Base-by-base conservation (phyloP, 2,329 filamentous ascomycete species). In the Metarhizium robertsii region DNA sequence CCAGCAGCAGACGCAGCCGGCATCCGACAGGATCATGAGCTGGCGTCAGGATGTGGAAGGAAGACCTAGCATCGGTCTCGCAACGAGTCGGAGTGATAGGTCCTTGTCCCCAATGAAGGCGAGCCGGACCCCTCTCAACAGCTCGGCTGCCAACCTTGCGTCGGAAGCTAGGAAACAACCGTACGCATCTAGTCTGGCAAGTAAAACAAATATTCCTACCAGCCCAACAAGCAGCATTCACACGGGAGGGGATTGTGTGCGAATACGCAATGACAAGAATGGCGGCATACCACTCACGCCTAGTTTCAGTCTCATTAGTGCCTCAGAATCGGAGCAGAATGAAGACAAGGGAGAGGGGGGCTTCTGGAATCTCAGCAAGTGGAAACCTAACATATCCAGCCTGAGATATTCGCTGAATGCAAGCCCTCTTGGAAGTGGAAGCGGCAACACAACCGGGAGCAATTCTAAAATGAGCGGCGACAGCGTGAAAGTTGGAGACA, bases 21-120 rank as follows among this genome's bases (percentile, higher is more conserved):
- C 69, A 1, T 76, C 86, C 1, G 92, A 97, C 60, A 82, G 89
- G 16, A 96, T 96, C 61, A 79, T 95, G 60, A 88, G 84, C 52
- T 99, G 92, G 92, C 84, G 92, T 3, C 90, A 95, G 55, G 79
- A 78, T 20, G 74, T 84, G 13, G 79, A 81, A 49, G 71, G 68
- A 11, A 68, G 74, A 16, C 68, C 71, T 1, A 68, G 67, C 51
- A 70, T 71, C 30, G 66, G 73, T 29, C 66, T 67, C 32, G 73
- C 73, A 1, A 68, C 76, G 0, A 65, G 70, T 4, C 69, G 73
- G n/a, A 79, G 72, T 55, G 78, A 81, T 58, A 74, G 81, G 11
- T 84, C 81, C 2, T 62, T 79, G 3, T 84, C 81, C 2, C 82
- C 83, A 0, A 74, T 62, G 50, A 82, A 80, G 58, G 60, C 69